Evolutionary conservation across 2,329 filamentous ascomycete genomes (phyloP), one percentile per base, ranked within the genome.

Genomic region (Sclerotinia minor): DNA sequence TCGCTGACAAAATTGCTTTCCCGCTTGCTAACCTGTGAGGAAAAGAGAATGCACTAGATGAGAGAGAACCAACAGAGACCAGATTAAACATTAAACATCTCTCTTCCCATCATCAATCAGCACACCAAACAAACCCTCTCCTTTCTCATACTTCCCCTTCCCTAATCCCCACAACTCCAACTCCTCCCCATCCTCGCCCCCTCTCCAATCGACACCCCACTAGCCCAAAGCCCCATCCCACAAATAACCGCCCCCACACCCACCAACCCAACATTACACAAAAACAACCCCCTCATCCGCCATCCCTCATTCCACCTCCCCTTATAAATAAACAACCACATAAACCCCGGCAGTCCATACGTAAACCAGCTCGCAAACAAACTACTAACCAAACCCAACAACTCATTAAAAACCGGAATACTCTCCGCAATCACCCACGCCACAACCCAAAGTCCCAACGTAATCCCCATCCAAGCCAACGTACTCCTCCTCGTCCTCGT

Each of bases 351-450:
- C 0, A 83, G 75, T 7, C 81, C 82, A 47, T 80, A 83, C 67
- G 85, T 88, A 77, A 91, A 91, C 88, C 89, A 91, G 5, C 47
- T 57, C 19, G 65, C 66, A 44, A 69, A 69, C 35, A 69, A 65
- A 83, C 86, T 24, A 85, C 81, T 82, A 72, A 91, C 85, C 45
- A 92, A 78, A 2, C 85, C 85, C 4, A 92, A 79, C 13, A 92
- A 79, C 52, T 85, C 81, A 75, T 85, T 86, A 79, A 92, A 92
- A 41, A 86, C 84, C 0, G 89, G 89, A 7, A 92, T 87, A 0
- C 86, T 85, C 74, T 89, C 84, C 13, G 89, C 87, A 67, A 92
- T 86, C 69, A 91, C 77, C 82, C 87, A 89, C 2, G 87, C 86
- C 1, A 89, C 64, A 6, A 85, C 71, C 88, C 88, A 91, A 11